Evolutionary conservation across 352 stramenopile genomes (phyloP).

Genomic region (Phytopythium delawarense): DNA sequence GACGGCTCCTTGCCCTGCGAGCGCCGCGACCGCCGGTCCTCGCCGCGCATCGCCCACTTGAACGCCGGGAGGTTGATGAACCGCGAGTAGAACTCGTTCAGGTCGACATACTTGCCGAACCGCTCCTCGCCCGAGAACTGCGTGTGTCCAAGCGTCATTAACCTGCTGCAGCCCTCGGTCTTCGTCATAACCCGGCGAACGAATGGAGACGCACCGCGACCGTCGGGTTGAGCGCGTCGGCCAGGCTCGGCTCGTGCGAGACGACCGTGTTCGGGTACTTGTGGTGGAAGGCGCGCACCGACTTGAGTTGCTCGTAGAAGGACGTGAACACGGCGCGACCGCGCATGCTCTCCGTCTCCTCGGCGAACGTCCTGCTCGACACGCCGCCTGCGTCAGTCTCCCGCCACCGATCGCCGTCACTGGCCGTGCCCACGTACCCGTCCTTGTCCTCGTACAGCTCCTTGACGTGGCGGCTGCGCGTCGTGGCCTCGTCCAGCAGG

Average conservation of each 20-base stretch:
- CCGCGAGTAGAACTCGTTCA: conserved; percentile 78
- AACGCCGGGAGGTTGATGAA: conserved; percentile 76
- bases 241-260: conserved; percentile 58
- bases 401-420: not conserved
- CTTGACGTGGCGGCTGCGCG: conserved; percentile 65
- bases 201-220: conserved; percentile 28
- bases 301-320: conserved; percentile 88
- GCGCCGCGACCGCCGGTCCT: not conserved
- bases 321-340: conserved; percentile 77
- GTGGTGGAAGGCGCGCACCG: conserved; percentile 77
- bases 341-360: conserved; percentile 78
- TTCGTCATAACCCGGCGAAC: not conserved
- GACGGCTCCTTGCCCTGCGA: not conserved
- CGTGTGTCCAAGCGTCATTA: not conserved
- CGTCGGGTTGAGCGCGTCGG: conserved; percentile 57
- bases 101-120: conserved; percentile 88
- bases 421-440: conserved; percentile 30
- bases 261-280: conserved; percentile 78
- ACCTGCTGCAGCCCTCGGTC: not conserved
- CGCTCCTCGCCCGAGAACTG: conserved; percentile 89
- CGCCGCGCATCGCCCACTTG: conserved; percentile 23
- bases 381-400: not conserved
- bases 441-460: conserved; percentile 84
- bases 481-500: conserved; percentile 63
- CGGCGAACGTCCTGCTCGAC: conserved; percentile 51